Evolutionary conservation across 306 rosid species (phyloP), one percentile per base, ranked within the genome.

Genomic region (Comarum palustre): DNA sequence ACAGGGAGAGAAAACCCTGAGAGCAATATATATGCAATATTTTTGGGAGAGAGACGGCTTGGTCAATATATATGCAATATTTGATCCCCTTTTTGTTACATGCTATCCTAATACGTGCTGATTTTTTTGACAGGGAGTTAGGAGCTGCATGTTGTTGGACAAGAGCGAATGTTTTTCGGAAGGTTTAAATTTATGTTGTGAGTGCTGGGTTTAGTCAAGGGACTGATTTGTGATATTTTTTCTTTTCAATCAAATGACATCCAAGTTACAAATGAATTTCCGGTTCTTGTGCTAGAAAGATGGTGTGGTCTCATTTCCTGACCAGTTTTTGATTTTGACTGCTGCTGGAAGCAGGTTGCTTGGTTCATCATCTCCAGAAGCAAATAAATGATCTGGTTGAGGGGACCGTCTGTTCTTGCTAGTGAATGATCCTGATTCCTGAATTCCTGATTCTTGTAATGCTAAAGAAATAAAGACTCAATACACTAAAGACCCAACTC

Each of bases 221-320:
- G 73, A 77, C 72, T 63, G 81, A 71, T 74, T 62, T 79, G 79
- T 83, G 82, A 75, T 39, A 16, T 4, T 27, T 51, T 29, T 47
- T n/a, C n/a, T n/a, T n/a, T n/a, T n/a, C 61, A 55, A 13, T 10
- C 61, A 12, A 22, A 2, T 55, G 61, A 55, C 13, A 11, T 55
- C 61, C 32, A 24, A 55, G 32, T 24, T 11, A 55, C 24, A 54
- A 55, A 55, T 54, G 5, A 8, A 8, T 54, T 2, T 20, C 5
- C 6, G 3, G 13, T 54, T 9, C 59, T 52, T 54, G 5, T n/a
- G 12, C 27, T 3, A 54, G 60, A 54, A 8, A 20, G 24, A 24
- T n/a, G n/a, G n/a, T n/a, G 11, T n/a, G 61, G 6, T 10, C 4
- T 24, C 16, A 27, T 55, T 12, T 55, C 0, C 29, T 55, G 16